A percentile compares a stretch with the other conserved stretches of the same genome.
These are phyloP conservation scores for Beauveria pseudobassiana DNA, from an alignment of 2,329 filamentous ascomycete genomes.

Conservation along the genomic window DNA sequence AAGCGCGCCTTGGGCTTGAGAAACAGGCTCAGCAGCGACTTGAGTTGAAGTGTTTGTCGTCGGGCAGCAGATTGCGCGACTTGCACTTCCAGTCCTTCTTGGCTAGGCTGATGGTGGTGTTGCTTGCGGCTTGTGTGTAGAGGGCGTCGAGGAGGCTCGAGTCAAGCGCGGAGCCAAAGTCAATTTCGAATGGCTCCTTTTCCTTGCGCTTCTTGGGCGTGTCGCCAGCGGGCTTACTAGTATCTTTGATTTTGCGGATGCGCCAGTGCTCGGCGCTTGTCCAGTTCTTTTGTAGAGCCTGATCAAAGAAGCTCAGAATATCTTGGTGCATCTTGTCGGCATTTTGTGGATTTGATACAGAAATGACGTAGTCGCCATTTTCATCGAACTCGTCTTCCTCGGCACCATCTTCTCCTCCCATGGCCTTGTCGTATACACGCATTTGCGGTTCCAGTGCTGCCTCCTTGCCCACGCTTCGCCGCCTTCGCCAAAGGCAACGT, in stretches of 20 bases:
- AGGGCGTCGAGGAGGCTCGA: conserved; percentile 64
- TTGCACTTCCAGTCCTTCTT: conserved; percentile 97
- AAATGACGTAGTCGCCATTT: conserved; percentile 68
- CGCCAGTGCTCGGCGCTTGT: conserved; percentile 97
- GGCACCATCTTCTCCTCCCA: conserved; percentile 51
- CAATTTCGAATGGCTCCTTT: conserved; percentile 92
- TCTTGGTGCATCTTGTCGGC: conserved; percentile 75
- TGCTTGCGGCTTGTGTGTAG: conserved; percentile 74
- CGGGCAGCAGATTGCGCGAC: conserved; percentile 83
- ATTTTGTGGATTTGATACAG: conserved; percentile 60
- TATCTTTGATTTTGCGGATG: conserved; percentile 83
- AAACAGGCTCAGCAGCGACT: conserved; percentile 81
- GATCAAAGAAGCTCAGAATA: conserved; percentile 96
- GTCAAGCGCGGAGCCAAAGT: conserved; percentile 73
- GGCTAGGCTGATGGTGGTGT: conserved; percentile 73
- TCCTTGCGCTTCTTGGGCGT: conserved; percentile 68
- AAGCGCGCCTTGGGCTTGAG: conserved; percentile 88
- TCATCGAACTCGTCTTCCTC: conserved; percentile 36
- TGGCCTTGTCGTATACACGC: conserved; percentile 62
- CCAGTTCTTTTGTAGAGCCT: conserved; percentile 95
- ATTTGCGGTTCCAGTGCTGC: conserved; percentile 81
- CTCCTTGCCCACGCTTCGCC: conserved; percentile 94
- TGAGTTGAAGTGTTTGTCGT: conserved; percentile 97
- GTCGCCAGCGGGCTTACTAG: conserved; percentile 53
- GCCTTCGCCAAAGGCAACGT: conserved; percentile 87